Base-by-base conservation (phyloP, 2,329 filamentous ascomycete species). In the Metarhizium sp. region DNA sequence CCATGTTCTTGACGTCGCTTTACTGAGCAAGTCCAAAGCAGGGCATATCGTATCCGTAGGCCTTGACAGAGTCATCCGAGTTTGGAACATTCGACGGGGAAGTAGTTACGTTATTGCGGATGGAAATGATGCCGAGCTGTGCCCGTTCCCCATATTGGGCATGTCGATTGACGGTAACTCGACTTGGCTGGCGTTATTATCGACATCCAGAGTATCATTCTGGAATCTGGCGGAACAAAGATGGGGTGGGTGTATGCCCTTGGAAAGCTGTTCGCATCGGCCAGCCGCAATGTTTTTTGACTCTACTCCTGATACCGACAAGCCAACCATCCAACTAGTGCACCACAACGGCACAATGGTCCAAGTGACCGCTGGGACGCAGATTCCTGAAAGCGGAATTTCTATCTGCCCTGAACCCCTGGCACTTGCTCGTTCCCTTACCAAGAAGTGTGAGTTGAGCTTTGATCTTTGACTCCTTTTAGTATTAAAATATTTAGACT, bases 11-110 rank as follows among this genome's bases (percentile, higher is more conserved):
- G 88, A 92, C 63, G 76, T 92, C 43, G 81, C 82, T 13, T 78
- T 85, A 64, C 70, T 92, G 57, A 71, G 77, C 5, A 77, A 84
- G 16, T 87, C 82, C 6, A 72, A 78, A 1, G 79, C 81, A 52
- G 87, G 87, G 0, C 77, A 86, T 53, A 70, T 92, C 25, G 80
- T 86, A 5, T 88, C 87, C 2, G 78, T 88, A 42, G 86, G 85
- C 0, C 73, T 92, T 1, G 89, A 92, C 63, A 78, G 87, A 50
- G 74, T 77, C 11, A 83, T 90, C 14, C 78, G 82, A 16, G 73
- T 89, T 1, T 89, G 86, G 85, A 75, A 85, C 63, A 67, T 84
- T 18, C 77, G 75, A 6, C 71, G 71, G 2, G 69, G 69, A 4
- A 63, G 63, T 13, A 73, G 69, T 59, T 78, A 77, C 51, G 65